Evolutionary conservation across 371 early-diverging fungal genomes (phyloP).

Genomic region (Syncephalastrum monosporum): DNA sequence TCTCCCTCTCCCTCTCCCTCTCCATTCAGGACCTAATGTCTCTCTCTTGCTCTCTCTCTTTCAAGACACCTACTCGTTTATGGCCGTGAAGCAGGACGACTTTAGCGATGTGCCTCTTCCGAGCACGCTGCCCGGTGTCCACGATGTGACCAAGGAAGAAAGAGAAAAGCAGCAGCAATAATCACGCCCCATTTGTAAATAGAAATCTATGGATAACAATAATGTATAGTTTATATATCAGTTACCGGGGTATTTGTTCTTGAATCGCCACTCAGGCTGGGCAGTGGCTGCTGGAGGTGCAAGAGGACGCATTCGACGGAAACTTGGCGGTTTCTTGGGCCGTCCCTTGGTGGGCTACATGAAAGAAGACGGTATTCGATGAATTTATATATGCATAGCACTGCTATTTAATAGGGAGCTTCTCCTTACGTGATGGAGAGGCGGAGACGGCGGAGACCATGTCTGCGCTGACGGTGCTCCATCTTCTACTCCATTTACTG

Average conservation of each 20-base stretch:
- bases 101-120: slow-evolving; percentile 59
- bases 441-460: slow-evolving; percentile 1
- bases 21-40: not conserved
- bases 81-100: slow-evolving; percentile 61
- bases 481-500: no score
- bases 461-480: not conserved
- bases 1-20: not conserved
- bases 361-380: no score
- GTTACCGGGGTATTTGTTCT: not conserved
- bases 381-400: not conserved
- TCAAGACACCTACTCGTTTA: slow-evolving; percentile 52
- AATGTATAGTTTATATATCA: slow-evolving; percentile 1
- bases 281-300: slow-evolving; percentile 10
- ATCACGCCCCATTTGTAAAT: slow-evolving; percentile 1
- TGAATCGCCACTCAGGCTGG: slow-evolving; percentile 4
- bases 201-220: not conserved
- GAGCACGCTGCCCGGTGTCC: slow-evolving; percentile 29
- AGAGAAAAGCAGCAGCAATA: slow-evolving; percentile 15
- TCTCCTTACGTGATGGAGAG: slow-evolving; percentile 8
- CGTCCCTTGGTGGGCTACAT: slow-evolving; percentile 13
- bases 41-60: no score
- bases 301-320: slow-evolving; percentile 9
- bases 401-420: not conserved
- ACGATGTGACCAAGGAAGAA: slow-evolving; percentile 30
- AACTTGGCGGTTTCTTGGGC: slow-evolving; percentile 16